Base-by-base conservation (phyloP, 441 rosid species). In the Croton laevigatus region DNA sequence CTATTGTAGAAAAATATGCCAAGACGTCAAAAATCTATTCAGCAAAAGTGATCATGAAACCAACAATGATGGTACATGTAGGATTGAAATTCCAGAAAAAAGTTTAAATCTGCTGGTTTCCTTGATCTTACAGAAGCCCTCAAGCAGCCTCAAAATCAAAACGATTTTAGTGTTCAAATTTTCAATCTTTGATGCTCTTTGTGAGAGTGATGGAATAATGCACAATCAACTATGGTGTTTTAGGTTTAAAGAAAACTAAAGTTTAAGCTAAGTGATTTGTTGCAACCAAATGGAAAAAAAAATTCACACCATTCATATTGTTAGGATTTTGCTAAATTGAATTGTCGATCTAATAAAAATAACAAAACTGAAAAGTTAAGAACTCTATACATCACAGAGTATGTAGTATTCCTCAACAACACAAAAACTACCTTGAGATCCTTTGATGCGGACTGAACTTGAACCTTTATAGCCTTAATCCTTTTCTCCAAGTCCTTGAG, bases 361-460 rank as follows among this genome's bases (percentile, higher is more conserved):
- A 66, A 27, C 9, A 32, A 36, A 59, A 52, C 3, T 61, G 44
- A 3, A 10, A 17, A 64, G 58, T 57, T 59, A 6, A 72, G 37
- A 72, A 1, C 11, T 17, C 23, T 10, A 22, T 19, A 57, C 51
- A 17, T 63, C 14, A 34, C 1, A 17, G 11, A 68, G 36, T n/a
- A 9, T 11, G 17, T 14, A 22, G 12, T 61, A 60, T 68, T 62
- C 38, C 27, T 40, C 10, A 73, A 59, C n/a, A 72, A 58, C 62
- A 74, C 63, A 63, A 69, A 69, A 55, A 79, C 65, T 74, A 91
- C 99, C 96, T 96, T 96, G 76, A 96, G 86, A 76, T 90, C 84
- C 86, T 91, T 93, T 55, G 91, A 89, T 65, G 86, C 84, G 62
- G 89, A 83, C 82, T 89, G 97, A 88, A 93, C 87, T 72, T 86